Conservation (phyloP, 2,329 filamentous ascomycete species). For the Monosporascus sp. region DNA sequence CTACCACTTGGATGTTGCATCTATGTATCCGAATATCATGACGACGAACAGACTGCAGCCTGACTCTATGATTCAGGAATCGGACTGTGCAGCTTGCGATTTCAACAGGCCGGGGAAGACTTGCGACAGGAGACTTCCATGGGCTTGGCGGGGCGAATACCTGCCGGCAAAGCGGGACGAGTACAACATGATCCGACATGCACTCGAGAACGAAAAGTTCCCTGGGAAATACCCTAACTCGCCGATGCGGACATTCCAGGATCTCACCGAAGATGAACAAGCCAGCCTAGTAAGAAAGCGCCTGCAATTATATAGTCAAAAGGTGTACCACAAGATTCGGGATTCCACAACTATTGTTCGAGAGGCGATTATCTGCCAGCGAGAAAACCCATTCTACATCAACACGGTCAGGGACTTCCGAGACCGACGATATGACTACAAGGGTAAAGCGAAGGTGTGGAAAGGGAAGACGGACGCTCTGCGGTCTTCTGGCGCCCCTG, state of each 20-base stretch:
- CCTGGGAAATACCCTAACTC: slow-evolving; percentile 71
- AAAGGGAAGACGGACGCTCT: slow-evolving; percentile 90
- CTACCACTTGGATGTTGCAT: slow-evolving; percentile 96
- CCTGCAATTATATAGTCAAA: slow-evolving; percentile 88
- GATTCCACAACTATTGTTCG: slow-evolving; percentile 87
- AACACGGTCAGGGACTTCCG: slow-evolving; percentile 93
- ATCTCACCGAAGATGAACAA: slow-evolving; percentile 78
- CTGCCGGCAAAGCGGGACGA: slow-evolving; percentile 93
- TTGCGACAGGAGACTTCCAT: slow-evolving; percentile 88
- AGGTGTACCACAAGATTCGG: slow-evolving; percentile 99
- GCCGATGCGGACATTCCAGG: slow-evolving; percentile 69
- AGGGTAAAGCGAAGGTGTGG: slow-evolving; percentile 96
- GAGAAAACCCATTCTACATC: slow-evolving; percentile 98
- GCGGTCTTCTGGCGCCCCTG: slow-evolving; percentile 72
- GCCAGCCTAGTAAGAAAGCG: slow-evolving; percentile 76
- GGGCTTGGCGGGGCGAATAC: slow-evolving; percentile 98
- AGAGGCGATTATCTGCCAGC: slow-evolving; percentile 96
- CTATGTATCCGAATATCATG: slow-evolving; percentile 99
- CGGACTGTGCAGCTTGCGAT: slow-evolving; percentile 93
- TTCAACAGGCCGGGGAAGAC: slow-evolving; percentile 98
- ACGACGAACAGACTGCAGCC: slow-evolving; percentile 96
- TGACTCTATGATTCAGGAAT: slow-evolving; percentile 97
- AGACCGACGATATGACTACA: slow-evolving; percentile 97
- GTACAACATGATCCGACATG: slow-evolving; percentile 97
- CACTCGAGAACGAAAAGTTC: slow-evolving; percentile 87